Percentiles rank a stretch among this genome's conserved stretches.
Conservation (phyloP, 225 moss, liverwort and hornwort species). For the Thuidium tamariscinum region DNA sequence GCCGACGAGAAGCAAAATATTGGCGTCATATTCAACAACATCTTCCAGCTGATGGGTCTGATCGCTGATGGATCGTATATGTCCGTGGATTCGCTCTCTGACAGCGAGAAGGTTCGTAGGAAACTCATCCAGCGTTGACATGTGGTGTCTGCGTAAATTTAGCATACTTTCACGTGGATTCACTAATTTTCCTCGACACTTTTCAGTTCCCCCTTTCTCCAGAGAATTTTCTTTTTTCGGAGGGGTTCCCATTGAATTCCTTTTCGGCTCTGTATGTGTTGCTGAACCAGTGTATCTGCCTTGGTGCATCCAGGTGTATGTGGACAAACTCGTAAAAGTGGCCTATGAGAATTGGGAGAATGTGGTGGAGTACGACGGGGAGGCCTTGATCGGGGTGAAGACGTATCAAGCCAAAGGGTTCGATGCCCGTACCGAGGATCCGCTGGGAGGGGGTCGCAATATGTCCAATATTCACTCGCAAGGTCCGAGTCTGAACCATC, state of each 20-base stretch:
- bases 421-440: no score
- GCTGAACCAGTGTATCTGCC: background rate
- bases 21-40: constrained; percentile 40
- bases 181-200: background rate
- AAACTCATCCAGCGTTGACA: background rate
- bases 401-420: no score
- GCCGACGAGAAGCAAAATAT: constrained; percentile 36
- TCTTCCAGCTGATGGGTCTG: constrained; percentile 40
- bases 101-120: constrained; percentile 32
- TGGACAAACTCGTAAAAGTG: constrained; percentile 31
- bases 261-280: background rate
- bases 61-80: constrained; percentile 50
- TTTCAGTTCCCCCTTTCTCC: background rate
- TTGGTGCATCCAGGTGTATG: constrained; percentile 18
- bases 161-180: background rate
- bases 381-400: no score
- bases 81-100: constrained; percentile 47
- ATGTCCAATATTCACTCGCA: no score
- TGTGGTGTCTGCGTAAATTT: background rate
- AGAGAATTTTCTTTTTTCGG: background rate
- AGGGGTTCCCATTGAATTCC: background rate
- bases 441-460: no score
- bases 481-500: no score
- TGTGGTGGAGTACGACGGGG: no score
- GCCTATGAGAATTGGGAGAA: no score